Conservation (phyloP, 176 grass and related monocot species). For the Oryza officinalis region DNA sequence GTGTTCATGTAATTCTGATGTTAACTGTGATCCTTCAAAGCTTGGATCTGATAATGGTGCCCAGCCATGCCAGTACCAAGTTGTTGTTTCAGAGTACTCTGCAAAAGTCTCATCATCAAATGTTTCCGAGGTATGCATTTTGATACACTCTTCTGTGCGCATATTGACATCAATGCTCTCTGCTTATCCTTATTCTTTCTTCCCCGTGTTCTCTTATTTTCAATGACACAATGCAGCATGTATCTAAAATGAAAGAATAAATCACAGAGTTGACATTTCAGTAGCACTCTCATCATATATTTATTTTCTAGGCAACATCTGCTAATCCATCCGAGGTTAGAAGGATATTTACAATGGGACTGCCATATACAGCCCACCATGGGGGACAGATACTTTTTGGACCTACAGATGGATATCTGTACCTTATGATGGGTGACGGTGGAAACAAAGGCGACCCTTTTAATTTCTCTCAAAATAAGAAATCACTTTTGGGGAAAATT, state of each 20-base stretch:
- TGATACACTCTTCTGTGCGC: constrained; percentile 10
- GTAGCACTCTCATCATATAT: not conserved
- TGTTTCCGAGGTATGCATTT: constrained; percentile 57
- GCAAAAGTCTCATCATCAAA: constrained; percentile 62
- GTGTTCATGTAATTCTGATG: constrained; percentile 91
- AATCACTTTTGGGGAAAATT: constrained; percentile 69
- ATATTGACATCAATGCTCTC: constrained; percentile 17
- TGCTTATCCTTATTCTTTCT: not conserved
- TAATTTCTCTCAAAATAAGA: constrained; percentile 77
- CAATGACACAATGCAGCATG: not conserved
- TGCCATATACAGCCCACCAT: constrained; percentile 61
- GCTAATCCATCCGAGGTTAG: constrained; percentile 57
- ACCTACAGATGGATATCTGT: constrained; percentile 69
- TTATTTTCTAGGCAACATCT: constrained; percentile 41
- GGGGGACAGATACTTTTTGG: constrained; percentile 79
- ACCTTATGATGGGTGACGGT: constrained; percentile 76
- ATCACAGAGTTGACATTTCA: not conserved
- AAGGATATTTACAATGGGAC: constrained; percentile 72
- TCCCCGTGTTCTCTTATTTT: not conserved
- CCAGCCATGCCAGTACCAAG: constrained; percentile 78
- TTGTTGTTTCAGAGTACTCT: constrained; percentile 76
- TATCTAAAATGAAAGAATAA: not conserved
- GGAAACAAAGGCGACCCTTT: constrained; percentile 70
- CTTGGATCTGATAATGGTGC: constrained; percentile 60
- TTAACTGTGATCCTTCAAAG: constrained; percentile 84